Evolutionary conservation across 2,329 filamentous ascomycete genomes (phyloP).

Genomic region (Colletotrichum camelliae): DNA sequence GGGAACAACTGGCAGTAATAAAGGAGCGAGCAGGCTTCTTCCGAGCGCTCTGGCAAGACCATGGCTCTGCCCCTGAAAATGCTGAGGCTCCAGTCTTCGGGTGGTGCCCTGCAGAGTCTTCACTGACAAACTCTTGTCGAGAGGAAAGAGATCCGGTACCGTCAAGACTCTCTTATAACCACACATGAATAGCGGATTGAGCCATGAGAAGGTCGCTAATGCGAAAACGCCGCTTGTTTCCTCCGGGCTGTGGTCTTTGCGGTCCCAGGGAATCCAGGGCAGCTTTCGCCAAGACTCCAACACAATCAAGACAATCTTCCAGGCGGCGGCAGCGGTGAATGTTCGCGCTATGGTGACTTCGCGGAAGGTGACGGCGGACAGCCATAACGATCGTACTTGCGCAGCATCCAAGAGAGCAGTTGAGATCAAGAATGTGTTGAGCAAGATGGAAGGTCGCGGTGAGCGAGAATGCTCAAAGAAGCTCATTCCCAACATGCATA

Average conservation of each 20-base stretch:
- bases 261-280: background rate
- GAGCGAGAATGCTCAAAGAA: conserved; percentile 32
- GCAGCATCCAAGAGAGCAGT: background rate
- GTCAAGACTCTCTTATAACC: conserved; percentile 35
- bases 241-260: conserved; percentile 37
- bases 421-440: background rate
- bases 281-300: conserved; percentile 27
- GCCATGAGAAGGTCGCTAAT: conserved; percentile 37
- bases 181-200: conserved; percentile 35
- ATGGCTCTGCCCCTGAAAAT: conserved; percentile 18
- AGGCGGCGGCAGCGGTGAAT: conserved; percentile 22
- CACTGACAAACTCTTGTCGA: background rate
- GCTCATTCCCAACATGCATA: conserved; percentile 33
- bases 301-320: conserved; percentile 24
- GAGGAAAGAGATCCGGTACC: conserved; percentile 32
- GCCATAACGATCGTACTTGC: background rate
- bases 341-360: background rate
- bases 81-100: background rate
- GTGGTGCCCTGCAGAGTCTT: background rate
- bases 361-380: background rate
- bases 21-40: conserved; percentile 31
- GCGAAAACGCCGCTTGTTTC: conserved; percentile 36
- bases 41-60: conserved; percentile 31
- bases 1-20: conserved; percentile 39
- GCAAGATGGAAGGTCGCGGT: conserved; percentile 23